Conservation (phyloP, 2,329 filamentous ascomycete genomes). For the Penicillium sp. region DNA sequence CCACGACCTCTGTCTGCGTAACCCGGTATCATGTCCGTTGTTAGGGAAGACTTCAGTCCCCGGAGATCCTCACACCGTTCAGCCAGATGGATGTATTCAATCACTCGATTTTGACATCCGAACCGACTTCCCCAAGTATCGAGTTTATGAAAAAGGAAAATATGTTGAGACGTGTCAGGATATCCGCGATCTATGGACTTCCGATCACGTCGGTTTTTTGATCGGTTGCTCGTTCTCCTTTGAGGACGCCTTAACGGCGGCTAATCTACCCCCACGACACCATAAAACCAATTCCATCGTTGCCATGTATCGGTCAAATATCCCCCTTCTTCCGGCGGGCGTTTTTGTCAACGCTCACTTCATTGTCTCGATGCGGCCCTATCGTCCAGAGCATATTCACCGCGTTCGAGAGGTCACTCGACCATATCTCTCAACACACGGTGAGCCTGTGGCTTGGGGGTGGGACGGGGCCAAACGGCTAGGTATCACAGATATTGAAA, state of each 20-base stretch:
- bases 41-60: constrained; percentile 51
- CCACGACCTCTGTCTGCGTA: constrained; percentile 61
- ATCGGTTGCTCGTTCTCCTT: constrained; percentile 70
- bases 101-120: constrained; percentile 57
- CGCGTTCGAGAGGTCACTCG: constrained; percentile 60
- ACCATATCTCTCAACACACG: constrained; percentile 61
- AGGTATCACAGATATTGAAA: constrained; percentile 59
- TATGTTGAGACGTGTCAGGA: constrained; percentile 46
- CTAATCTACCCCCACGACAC: constrained; percentile 59
- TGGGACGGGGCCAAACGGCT: constrained; percentile 60
- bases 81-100: constrained; percentile 27
- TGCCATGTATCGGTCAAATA: constrained; percentile 64
- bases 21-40: constrained; percentile 66
- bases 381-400: constrained; percentile 55
- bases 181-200: constrained; percentile 58
- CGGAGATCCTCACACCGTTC: constrained; percentile 40
- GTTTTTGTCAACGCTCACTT: constrained; percentile 60
- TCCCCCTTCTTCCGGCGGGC: constrained; percentile 62
- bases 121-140: constrained; percentile 62
- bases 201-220: constrained; percentile 64
- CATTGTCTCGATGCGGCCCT: constrained; percentile 68
- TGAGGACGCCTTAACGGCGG: constrained; percentile 58
- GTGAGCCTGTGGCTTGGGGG: constrained; percentile 68
- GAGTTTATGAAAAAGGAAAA: constrained; percentile 58
- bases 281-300: constrained; percentile 55